These are phyloP conservation scores for Diaporthe ilicicola DNA, from an alignment of 2,329 filamentous ascomycete species.

Conservation along the genomic window DNA sequence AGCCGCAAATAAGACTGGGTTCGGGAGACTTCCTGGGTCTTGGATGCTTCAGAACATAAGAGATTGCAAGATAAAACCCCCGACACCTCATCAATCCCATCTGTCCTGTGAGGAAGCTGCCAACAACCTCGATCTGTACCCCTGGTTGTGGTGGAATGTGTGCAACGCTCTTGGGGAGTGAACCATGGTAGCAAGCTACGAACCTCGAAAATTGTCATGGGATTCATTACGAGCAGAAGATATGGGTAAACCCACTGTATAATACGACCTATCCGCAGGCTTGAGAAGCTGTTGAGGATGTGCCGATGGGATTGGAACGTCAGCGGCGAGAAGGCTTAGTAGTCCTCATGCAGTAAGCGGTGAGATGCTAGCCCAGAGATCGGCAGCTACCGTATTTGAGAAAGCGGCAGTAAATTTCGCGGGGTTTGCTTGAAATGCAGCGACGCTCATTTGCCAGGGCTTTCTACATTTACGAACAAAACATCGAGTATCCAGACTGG, in stretches of 20 bases:
- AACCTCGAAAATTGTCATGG: no score
- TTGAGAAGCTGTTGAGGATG: neutral
- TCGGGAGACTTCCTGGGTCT: fast-evolving
- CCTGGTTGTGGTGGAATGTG: neutral
- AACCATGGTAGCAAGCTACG: neutral
- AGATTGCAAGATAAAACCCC: neutral
- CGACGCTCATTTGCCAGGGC: neutral
- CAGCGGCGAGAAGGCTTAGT: neutral
- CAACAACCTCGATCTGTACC: no score
- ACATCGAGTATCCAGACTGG: neutral
- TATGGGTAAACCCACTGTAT: no score
- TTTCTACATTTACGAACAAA: neutral
- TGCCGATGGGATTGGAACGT: neutral
- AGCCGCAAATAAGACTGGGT: neutral
- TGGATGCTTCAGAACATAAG: no score
- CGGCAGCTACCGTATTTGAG: neutral
- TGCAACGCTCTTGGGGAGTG: neutral
- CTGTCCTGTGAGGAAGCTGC: neutral
- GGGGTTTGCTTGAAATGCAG: slow-evolving; percentile 5
- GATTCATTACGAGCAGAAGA: fast-evolving
- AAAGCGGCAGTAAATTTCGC: slow-evolving; percentile 29
- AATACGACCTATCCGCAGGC: no score
- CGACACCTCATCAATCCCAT: neutral
- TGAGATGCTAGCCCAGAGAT: slow-evolving; percentile 12
- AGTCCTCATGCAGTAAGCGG: neutral